Evolutionary conservation across 2,329 filamentous ascomycete genomes (phyloP), one percentile per base, ranked within the genome.

Genomic region (Pleomassaria siparia): DNA sequence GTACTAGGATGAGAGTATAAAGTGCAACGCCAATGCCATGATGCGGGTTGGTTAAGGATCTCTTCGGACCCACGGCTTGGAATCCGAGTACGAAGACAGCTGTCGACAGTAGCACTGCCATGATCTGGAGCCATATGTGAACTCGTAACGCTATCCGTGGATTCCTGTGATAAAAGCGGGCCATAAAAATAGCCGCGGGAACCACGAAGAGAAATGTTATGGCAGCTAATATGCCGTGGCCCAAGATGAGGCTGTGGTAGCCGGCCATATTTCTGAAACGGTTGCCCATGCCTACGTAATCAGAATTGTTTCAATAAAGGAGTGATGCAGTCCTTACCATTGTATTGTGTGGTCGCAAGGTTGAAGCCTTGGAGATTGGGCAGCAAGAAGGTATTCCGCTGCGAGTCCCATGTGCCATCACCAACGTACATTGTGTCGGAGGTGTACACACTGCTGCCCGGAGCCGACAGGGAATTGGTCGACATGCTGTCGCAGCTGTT

Each of bases 1-100:
- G 89, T 4, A 88, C 71, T 37, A 90, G 67, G 26, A 92, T 80
- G 39, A 90, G 72, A 36, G 85, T 80, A 64, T 91, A 92, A 37
- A 95, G 82, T 22, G 88, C 87, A 26, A 91, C 77, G 12, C 89
- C 89, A 54, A 94, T 92, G 51, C 87, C 88, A 70, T 95, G 89
- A 66, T 95, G 89, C 0, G 89, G 89, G 64, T 95, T 95, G 8
- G 86, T 85, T 60, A 91, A 72, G 55, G 81, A 88, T 49, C 88
- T 79, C 36, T 79, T 76, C 0, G 85, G 83, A 0, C 89, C 89
- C 11, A 94, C 89, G 10, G 89, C 88, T 58, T 91, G 85, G 73
- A 83, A 91, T 7, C 88, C 89, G 11, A 91, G 76, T 36, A 88
- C 77, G 53, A 95, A 86, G 8, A 89, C 79, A 11, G 86, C 86